Conservation (phyloP, 2,329 filamentous ascomycete genomes). For the Aspergillus sojae region DNA sequence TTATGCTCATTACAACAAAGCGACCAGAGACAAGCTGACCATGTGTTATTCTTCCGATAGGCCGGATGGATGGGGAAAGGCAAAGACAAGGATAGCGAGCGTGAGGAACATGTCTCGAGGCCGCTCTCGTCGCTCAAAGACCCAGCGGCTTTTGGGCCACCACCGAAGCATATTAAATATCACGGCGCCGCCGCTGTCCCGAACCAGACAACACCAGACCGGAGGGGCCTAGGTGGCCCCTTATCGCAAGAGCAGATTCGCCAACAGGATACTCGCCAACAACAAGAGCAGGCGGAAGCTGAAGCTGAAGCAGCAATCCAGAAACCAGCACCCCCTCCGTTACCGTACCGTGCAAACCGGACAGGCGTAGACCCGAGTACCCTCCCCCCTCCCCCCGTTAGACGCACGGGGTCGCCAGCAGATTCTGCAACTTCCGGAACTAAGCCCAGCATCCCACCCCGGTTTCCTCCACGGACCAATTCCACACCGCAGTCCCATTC, state of each 20-base stretch:
- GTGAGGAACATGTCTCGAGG: slow-evolving; percentile 55
- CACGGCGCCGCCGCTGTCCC: slow-evolving; percentile 49
- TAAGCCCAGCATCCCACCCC: slow-evolving; percentile 65
- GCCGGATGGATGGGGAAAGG: slow-evolving; percentile 62
- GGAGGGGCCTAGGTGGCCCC: slow-evolving; percentile 47
- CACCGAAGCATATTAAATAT: slow-evolving; percentile 67
- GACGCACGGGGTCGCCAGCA: slow-evolving; percentile 42
- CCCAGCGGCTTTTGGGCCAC: slow-evolving; percentile 76
- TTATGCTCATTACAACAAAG: slow-evolving; percentile 13
- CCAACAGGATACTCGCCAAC: slow-evolving; percentile 30
- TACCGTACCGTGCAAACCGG: slow-evolving; percentile 70
- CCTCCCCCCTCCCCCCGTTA: slow-evolving; percentile 70
- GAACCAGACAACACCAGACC: slow-evolving; percentile 49
- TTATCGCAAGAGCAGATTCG: slow-evolving; percentile 43
- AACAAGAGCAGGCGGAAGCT: slow-evolving; percentile 26
- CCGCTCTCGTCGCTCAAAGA: slow-evolving; percentile 75
- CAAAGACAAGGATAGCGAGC: slow-evolving; percentile 48
- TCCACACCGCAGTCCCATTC: slow-evolving; percentile 50
- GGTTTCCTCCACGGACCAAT: slow-evolving; percentile 70
- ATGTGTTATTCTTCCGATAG: slow-evolving; percentile 40
- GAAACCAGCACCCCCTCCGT: slow-evolving; percentile 54
- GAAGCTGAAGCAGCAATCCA: slow-evolving; percentile 24
- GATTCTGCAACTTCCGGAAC: slow-evolving; percentile 37
- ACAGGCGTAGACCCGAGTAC: slow-evolving; percentile 70
- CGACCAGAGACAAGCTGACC: slow-evolving; percentile 20